Percentiles rank a stretch among this genome's conserved stretches.
These are phyloP conservation scores for Tylopilus sp. DNA, from an alignment of 768 basidiomycete genomes.

Conservation along the genomic window DNA sequence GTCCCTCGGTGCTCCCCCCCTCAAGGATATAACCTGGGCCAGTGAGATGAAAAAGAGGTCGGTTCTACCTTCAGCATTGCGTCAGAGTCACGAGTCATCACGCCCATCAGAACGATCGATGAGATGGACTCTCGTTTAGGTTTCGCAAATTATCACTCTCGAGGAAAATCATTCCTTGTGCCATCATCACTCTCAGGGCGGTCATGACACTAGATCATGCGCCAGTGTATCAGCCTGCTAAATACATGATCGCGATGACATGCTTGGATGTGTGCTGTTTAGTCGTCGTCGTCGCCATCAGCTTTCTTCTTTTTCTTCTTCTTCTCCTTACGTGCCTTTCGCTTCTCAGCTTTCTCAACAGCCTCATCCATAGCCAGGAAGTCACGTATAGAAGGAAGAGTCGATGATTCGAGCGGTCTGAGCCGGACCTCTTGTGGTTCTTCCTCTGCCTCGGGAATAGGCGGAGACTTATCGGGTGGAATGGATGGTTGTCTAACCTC, in stretches of 20 bases:
- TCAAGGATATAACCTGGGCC: constrained; percentile 85
- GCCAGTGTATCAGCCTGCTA: neutral
- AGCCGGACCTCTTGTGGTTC: constrained; percentile 52
- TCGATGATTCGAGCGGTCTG: constrained; percentile 73
- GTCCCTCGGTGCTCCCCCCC: constrained; percentile 58
- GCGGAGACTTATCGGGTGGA: constrained; percentile 13
- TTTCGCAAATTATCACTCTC: constrained; percentile 61
- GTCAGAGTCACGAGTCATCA: neutral
- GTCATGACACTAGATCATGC: constrained; percentile 2
- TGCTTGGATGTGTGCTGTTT: constrained; percentile 6
- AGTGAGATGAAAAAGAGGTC: constrained; percentile 86
- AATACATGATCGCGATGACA: constrained; percentile 4
- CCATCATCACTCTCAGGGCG: constrained; percentile 3
- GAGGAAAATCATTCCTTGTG: constrained; percentile 40
- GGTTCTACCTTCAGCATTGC: constrained; percentile 18
- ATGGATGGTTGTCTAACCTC: constrained; percentile 15
- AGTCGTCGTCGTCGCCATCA: constrained; percentile 34
- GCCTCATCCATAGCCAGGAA: constrained; percentile 76
- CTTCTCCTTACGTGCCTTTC: constrained; percentile 74
- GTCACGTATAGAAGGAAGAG: constrained; percentile 78
- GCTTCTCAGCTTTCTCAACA: constrained; percentile 60
- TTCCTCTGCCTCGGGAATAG: constrained; percentile 18
- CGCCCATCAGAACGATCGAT: constrained; percentile 57
- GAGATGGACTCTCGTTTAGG: constrained; percentile 68
- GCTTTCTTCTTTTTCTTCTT: constrained; percentile 39